Conservation (phyloP, 23 red algal species). For the Agarophyton chilense region DNA sequence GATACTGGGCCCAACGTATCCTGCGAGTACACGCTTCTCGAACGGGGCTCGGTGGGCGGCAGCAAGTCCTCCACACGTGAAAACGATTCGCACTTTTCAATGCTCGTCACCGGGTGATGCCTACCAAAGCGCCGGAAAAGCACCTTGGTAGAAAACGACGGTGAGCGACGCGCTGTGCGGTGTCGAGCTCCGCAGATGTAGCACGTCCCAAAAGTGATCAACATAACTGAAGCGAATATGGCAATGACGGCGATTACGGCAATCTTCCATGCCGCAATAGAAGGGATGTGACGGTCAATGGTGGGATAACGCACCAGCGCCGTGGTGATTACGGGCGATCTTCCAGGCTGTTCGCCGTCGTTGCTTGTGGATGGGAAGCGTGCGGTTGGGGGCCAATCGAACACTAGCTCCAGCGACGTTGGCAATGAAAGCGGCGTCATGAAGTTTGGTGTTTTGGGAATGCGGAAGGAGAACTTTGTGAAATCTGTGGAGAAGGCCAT, state of each 20-base stretch:
- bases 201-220: background rate
- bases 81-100: conserved; percentile 3
- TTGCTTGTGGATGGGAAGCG: background rate
- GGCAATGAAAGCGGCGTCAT: conserved; percentile 8
- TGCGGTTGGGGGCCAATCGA: background rate
- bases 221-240: background rate
- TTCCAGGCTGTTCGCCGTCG: background rate
- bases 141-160: background rate
- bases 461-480: conserved; percentile 17
- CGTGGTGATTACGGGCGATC: background rate
- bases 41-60: background rate
- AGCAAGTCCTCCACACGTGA: conserved; percentile 1
- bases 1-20: conserved; percentile 24
- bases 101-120: background rate
- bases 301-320: background rate
- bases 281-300: background rate
- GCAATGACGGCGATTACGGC: conserved; percentile 16
- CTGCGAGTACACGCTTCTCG: conserved; percentile 24
- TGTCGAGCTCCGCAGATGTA: conserved; percentile 10
- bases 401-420: background rate
- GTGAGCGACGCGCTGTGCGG: background rate
- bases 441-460: background rate
- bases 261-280: conserved; percentile 27
- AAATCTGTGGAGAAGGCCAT: conserved; percentile 43
- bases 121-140: background rate